Base-by-base conservation (phyloP, 192 early-diverging fungal species). In the Coemansia sp. region DNA sequence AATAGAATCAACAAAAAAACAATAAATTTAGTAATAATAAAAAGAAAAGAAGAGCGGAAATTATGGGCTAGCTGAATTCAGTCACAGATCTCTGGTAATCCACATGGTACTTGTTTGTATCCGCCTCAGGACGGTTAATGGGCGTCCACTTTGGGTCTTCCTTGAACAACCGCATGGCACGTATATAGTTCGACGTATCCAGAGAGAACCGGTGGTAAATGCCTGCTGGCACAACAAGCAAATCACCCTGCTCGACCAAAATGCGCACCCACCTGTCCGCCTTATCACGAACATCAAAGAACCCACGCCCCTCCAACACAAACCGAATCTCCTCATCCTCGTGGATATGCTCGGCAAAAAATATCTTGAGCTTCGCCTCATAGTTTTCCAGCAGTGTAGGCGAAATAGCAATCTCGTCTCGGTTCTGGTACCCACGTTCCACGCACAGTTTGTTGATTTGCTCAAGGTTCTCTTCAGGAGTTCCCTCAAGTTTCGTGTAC, bases 261-360 rank as follows among this genome's bases (percentile, higher is more conserved):
- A 98, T 93, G 57, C 97, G 88, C 59, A 98, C 90, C 97, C 95
- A 98, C 20, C 78, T 55, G 59, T 88, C 85, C 1, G 62, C 47
- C 20, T 56, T 70, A 66, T 86, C 85, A 45, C 91, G 83, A 41
- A 91, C 87, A 62, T 91, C 95, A 85, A 98, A 95, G 82, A 88
- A 98, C n/a, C 95, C 97, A 19, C 86, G 82, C 14, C 97, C 97
- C 14, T 90, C 94, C 39, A 93, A 58, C 55, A 96, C 88, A 68
- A 82, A 97, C 24, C 97, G 88, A 65, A 98, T 98, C 75, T 98
- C 95, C 83, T 99, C 97, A 64, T 96, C 96, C 59, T 95, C 94
- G 74, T 97, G 95, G 57, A 96, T 82, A 72, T 98, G 94, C 86
- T 96, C 96, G 26, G 86, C 83, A 71, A 93, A 97, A 66, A 98